A percentile compares a stretch with the other conserved stretches of the same genome.
phyloP scores from a whole-genome alignment of 345 rosid genomes.

The Limnanthes douglasii region DNA sequence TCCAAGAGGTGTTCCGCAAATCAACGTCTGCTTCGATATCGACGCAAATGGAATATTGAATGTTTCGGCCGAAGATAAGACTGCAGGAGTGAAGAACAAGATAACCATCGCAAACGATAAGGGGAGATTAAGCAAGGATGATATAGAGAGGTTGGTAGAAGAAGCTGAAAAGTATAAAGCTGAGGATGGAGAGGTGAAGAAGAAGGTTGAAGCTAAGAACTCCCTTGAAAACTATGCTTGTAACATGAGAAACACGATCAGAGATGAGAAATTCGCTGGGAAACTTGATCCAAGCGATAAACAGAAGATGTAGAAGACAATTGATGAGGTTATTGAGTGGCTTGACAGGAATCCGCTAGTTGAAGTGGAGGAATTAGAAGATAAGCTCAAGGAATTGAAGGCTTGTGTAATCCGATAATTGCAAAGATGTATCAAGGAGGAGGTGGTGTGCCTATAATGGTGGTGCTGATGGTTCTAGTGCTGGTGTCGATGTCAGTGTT shows the following conservation, averaged over 20 bases:
- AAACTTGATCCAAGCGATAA: not conserved
- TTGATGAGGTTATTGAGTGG: not conserved
- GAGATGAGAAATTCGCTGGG: not conserved
- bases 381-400: too few species aligned
- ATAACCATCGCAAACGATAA: slow-evolving; percentile 43
- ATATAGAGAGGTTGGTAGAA: slow-evolving; percentile 44
- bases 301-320: not conserved
- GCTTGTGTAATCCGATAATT: too few species aligned
- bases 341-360: too few species aligned
- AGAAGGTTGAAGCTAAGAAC: slow-evolving; percentile 42
- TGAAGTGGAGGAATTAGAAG: too few species aligned
- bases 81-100: slow-evolving; percentile 41
- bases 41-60: slow-evolving; percentile 40
- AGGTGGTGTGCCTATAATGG: too few species aligned
- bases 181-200: slow-evolving; percentile 38
- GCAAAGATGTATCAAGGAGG: too few species aligned
- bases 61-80: slow-evolving; percentile 47
- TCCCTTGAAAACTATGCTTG: too few species aligned
- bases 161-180: slow-evolving; percentile 52
- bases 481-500: too few species aligned
- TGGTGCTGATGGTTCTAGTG: too few species aligned
- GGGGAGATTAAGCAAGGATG: too few species aligned
- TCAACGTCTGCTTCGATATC: too few species aligned
- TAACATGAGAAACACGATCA: not conserved
- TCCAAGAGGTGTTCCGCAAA: slow-evolving; percentile 30